Base-by-base conservation (phyloP, 257 asterid species). In the Scutellaria minor region DNA sequence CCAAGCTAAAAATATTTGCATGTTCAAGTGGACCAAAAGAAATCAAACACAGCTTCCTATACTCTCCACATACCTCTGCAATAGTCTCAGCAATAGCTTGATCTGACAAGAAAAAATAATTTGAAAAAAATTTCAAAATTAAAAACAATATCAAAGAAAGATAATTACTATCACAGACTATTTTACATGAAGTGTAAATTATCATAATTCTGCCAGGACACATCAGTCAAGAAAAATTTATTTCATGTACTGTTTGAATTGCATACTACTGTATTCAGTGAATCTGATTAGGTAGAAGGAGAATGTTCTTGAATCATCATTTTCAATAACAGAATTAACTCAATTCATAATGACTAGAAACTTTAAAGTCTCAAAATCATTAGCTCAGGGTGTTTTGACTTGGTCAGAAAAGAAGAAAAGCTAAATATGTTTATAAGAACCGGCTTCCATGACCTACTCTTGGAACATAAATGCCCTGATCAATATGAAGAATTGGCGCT, bases 21-120 rank as follows among this genome's bases (percentile, higher is more conserved):
- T 53, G 73, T 55, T 53, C 59, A 42, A 15, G 53, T 69, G 64
- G 15, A 51, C 60, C 55, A 60, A 51, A 67, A 42, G 55, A 68
- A 68, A 73, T 58, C 48, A 66, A 54, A 70, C 8, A 18, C 41
- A 52, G 35, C 52, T 71, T 41, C 55, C 63, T 6, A 64, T 18
- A 41, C 65, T 48, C 58, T 80, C 71, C 51, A 70, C 83, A 10
- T 79, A 86, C 90, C 90, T 83, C 84, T 59, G 58, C 63, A 22
- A 47, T 68, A 71, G 51, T 72, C 63, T 27, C 85, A 10, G 88
- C 68, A 63, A 58, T 61, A 52, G 74, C 76, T 66, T 73, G 88
- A 77, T 75, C 90, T 86, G 88, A 31, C 81, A 74, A 51, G 59
- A 59, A 35, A 55, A 54, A 37, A 70, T 39, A 51, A 40, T 31